Percentiles rank a stretch among this genome's conserved stretches.
Evolutionary conservation across 306 rosid species (phyloP).

Genomic region (Prunus armeniaca): DNA sequence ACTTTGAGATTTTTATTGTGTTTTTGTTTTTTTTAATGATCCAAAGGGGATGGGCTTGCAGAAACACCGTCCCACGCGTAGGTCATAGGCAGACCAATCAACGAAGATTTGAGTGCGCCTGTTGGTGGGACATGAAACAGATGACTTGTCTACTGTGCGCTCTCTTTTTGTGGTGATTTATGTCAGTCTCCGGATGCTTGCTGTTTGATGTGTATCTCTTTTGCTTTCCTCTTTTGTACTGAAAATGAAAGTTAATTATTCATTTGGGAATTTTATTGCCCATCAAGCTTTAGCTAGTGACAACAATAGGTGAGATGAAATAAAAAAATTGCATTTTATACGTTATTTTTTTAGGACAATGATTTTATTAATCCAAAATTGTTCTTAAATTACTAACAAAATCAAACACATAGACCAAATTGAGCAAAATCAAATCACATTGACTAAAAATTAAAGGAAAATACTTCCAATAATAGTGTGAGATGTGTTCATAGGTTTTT

Average conservation of each 20-base stretch:
- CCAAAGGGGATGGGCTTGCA: slow-evolving; percentile 21
- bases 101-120: slow-evolving; percentile 41
- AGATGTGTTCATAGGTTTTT: no score
- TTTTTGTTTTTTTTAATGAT: background rate
- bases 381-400: no score
- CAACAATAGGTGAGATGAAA: no score
- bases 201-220: background rate
- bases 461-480: rapidly evolving
- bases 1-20: background rate
- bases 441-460: no score
- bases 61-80: slow-evolving; percentile 58
- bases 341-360: no score
- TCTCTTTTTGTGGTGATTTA: background rate
- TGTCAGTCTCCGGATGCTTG: background rate
- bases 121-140: slow-evolving; percentile 39
- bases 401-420: no score
- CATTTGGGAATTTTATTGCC: background rate
- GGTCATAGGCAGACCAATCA: slow-evolving; percentile 47
- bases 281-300: no score
- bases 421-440: no score
- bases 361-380: no score
- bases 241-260: background rate
- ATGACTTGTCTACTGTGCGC: slow-evolving; percentile 14
- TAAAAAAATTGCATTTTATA: background rate
- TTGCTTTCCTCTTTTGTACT: background rate